Evolutionary conservation across 345 rosid genomes (phyloP), one percentile per base, ranked within the genome.

Genomic region (Brassica rapa): DNA sequence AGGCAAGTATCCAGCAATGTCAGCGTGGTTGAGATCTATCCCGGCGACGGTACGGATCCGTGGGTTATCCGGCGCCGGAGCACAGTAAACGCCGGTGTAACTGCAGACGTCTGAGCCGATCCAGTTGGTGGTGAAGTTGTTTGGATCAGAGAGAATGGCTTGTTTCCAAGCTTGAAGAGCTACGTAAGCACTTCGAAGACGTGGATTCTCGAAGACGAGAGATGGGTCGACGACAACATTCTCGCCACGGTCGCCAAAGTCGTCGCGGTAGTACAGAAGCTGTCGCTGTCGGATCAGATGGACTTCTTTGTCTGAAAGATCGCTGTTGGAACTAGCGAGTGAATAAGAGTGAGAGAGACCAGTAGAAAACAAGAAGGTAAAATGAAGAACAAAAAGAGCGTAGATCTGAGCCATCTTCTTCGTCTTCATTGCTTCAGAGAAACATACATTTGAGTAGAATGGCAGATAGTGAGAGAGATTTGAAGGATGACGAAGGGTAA

Each of bases 101-200:
- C 37, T 24, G 55, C 96, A 90, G 8, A 92, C 96, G 11, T 43
- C 3, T 35, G 92, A 80, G 61, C 96, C 96, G 57, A 78, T 80
- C 96, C 97, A 90, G 76, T 89, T 57, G 1, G 33, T 76, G 1
- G 97, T 90, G 63, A 25, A 76, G 68, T 90, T 89, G 43, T 12
- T 64, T 1, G 97, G 96, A 84, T 92, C 97, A 35, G 97, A 92
- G 73, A 89, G 83, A 61, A 92, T 89, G 9, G 96, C 97, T 84
- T 90, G 87, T 65, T 90, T 92, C 97, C 87, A 92, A 35, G 97
- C 97, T 82, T 90, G 97, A 2, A 92, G 83, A 66, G 96, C 97
- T 57, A 89, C 79, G 88, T 90, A 92, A 67, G 97, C 97, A 68
- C 75, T 69, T 39, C 85, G 83, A 1, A 86, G 74, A 27, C 96